A percentile compares a stretch with the other conserved stretches of the same genome.
Evolutionary conservation across 1,284 basidiomycete species (phyloP).

Genomic region (Cryptococcus wingfieldii): DNA sequence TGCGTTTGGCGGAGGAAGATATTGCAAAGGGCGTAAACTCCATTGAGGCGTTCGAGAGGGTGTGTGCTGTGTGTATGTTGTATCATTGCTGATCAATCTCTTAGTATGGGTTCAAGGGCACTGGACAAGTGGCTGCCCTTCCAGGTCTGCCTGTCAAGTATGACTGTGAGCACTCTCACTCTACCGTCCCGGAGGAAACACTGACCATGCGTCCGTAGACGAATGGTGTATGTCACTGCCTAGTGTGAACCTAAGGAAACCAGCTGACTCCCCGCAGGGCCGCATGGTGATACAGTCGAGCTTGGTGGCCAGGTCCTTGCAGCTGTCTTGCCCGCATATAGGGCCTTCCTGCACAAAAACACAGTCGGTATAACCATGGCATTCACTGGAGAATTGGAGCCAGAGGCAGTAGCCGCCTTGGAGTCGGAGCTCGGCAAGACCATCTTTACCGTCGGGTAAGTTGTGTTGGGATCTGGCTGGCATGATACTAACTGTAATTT

Average conservation of each 20-base stretch:
- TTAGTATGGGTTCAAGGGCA: slow-evolving; percentile 7
- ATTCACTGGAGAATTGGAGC: slow-evolving; percentile 12
- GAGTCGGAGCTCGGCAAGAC: slow-evolving; percentile 13
- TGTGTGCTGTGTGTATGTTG: no score
- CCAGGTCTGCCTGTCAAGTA: slow-evolving; percentile 15
- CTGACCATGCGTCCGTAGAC: no score
- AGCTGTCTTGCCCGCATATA: no score
- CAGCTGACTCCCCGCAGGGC: no score
- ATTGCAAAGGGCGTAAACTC: slow-evolving; percentile 10
- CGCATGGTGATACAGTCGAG: no score
- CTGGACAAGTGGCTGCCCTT: slow-evolving; percentile 5
- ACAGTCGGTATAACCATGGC: slow-evolving; percentile 9
- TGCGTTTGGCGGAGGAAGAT: background rate
- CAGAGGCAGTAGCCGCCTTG: slow-evolving; percentile 6
- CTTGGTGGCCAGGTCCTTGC: no score
- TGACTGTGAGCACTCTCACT: slow-evolving; percentile 10
- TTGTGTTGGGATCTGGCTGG: background rate
- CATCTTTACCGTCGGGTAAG: slow-evolving; percentile 22
- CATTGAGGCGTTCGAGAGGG: slow-evolving; percentile 6
- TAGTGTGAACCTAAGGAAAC: no score
- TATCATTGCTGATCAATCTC: background rate
- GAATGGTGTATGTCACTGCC: no score
- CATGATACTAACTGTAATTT: background rate
- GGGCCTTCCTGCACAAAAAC: background rate
- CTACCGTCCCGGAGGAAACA: no score